These are phyloP conservation scores for Turritis glabra DNA, from an alignment of 345 rosid genomes.

Conservation along the genomic window DNA sequence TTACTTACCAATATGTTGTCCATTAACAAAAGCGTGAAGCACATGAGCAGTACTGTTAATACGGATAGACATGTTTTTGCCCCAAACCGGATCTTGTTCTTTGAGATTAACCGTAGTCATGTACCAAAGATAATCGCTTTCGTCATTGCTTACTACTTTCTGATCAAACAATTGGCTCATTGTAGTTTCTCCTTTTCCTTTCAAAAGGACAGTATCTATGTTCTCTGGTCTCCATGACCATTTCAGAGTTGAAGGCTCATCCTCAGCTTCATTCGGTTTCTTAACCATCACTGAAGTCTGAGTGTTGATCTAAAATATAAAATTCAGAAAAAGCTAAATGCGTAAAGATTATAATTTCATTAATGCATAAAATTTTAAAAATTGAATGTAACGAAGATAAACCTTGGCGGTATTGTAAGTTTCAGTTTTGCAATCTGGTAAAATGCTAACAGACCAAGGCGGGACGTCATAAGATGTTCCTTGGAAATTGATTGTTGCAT, in stretches of 20 bases:
- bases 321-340: background rate
- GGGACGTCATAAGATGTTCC: conserved; percentile 50
- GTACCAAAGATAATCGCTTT: conserved; percentile 71
- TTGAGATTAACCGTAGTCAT: conserved; percentile 52
- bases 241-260: conserved; percentile 25
- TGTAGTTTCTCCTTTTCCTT: conserved; percentile 38
- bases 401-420: conserved; percentile 61
- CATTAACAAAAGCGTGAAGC: conserved; percentile 64
- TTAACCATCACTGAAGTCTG: conserved; percentile 39
- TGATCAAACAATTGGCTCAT: conserved; percentile 44
- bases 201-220: conserved; percentile 31
- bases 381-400: background rate
- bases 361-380: background rate
- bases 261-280: conserved; percentile 30
- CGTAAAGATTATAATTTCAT: background rate
- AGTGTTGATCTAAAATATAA: conserved; percentile 29
- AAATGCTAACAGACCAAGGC: conserved; percentile 66
- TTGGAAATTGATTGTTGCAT: conserved; percentile 45
- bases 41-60: conserved; percentile 57
- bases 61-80: conserved; percentile 44
- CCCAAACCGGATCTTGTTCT: conserved; percentile 46
- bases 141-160: conserved; percentile 54
- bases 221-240: conserved; percentile 51
- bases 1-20: conserved; percentile 37
- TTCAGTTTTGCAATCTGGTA: conserved; percentile 53